These are phyloP conservation scores for Knufia fluminis DNA, from an alignment of 2,329 filamentous ascomycete genomes.

Conservation along the genomic window DNA sequence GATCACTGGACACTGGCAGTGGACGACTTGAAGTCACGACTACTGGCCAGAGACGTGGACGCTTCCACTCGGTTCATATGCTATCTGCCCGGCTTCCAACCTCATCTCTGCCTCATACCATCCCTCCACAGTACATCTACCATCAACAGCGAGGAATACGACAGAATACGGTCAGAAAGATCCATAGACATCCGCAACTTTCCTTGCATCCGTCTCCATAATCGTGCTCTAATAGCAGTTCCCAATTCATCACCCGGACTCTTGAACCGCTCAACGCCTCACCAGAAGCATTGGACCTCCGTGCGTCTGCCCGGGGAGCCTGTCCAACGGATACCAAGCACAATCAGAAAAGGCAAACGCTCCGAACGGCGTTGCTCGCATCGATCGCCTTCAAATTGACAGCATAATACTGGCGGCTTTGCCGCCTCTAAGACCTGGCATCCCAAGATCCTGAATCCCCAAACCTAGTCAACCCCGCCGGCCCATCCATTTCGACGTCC, in stretches of 20 bases:
- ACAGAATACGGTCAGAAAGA: background rate
- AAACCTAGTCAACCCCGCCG: slow-evolving; percentile 58
- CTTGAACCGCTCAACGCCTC: background rate
- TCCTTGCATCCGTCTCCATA: background rate
- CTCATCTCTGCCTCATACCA: background rate
- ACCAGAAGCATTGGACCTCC: slow-evolving; percentile 1
- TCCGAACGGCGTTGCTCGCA: slow-evolving; percentile 3
- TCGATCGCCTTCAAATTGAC: slow-evolving; percentile 4
- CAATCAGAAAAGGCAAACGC: background rate
- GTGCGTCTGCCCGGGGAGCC: background rate
- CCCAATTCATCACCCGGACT: background rate
- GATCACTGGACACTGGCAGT: slow-evolving; percentile 7
- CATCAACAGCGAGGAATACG: background rate
- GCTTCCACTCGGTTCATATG: slow-evolving; percentile 1
- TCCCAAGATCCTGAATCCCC: slow-evolving; percentile 50
- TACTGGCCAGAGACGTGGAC: slow-evolving; percentile 1
- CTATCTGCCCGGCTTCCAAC: background rate
- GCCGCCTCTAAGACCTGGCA: slow-evolving; percentile 62
- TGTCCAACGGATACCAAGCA: background rate
- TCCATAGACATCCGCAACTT: background rate
- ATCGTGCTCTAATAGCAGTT: background rate
- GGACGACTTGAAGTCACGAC: background rate
- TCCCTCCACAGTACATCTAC: background rate
- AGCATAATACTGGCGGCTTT: slow-evolving; percentile 29
- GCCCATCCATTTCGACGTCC: slow-evolving; percentile 51